Evolutionary conservation across 306 rosid genomes (phyloP).

Genomic region (Cucurbita argyrosperma): DNA sequence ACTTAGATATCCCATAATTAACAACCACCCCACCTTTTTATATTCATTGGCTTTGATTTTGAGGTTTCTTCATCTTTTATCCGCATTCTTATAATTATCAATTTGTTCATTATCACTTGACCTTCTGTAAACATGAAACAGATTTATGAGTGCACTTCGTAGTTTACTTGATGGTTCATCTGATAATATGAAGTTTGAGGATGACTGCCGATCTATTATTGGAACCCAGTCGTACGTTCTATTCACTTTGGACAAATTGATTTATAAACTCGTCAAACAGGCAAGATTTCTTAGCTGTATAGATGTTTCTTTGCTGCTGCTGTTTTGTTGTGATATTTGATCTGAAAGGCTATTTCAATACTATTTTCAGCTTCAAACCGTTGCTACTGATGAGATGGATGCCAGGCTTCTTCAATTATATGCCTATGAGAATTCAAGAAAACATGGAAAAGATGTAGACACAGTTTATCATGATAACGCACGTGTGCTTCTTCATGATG

Average conservation of each 20-base stretch:
- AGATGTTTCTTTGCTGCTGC: background rate
- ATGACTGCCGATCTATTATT: constrained; percentile 82
- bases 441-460: constrained; percentile 51
- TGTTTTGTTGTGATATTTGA: background rate
- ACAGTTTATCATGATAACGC: constrained; percentile 78
- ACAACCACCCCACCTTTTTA: background rate
- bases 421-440: constrained; percentile 75
- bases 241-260: constrained; percentile 88
- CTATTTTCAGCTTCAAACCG: constrained; percentile 65
- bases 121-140: constrained; percentile 13
- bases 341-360: background rate
- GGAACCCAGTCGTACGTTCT: constrained; percentile 89
- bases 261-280: constrained; percentile 87
- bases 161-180: constrained; percentile 82
- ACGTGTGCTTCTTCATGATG: constrained; percentile 82
- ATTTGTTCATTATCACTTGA: background rate
- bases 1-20: background rate
- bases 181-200: constrained; percentile 90
- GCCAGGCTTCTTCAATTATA: constrained; percentile 74
- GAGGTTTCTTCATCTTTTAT: background rate
- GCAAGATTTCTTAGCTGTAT: constrained; percentile 14
- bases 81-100: background rate
- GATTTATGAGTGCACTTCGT: constrained; percentile 72
- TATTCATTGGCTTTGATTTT: background rate
- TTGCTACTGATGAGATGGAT: constrained; percentile 70